These are phyloP conservation scores for Auricularia auricula-judae DNA, from an alignment of 768 basidiomycete species.

Conservation along the genomic window DNA sequence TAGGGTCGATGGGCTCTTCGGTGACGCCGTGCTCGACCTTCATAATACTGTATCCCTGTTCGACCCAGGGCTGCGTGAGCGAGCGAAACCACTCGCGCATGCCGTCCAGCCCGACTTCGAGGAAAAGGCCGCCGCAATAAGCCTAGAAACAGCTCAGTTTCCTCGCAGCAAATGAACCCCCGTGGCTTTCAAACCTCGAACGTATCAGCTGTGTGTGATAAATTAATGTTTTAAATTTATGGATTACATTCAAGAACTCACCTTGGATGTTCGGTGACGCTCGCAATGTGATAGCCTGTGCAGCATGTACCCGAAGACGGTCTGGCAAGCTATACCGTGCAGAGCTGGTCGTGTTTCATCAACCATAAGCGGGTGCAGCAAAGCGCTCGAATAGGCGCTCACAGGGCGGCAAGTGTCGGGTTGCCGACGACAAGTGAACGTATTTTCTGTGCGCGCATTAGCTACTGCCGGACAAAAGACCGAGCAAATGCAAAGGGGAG, in stretches of 20 bases:
- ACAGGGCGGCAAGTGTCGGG: slow-evolving; percentile 62
- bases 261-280: slow-evolving; percentile 68
- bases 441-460: slow-evolving; percentile 47
- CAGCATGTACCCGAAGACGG: slow-evolving; percentile 50
- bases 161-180: not conserved
- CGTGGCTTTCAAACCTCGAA: slow-evolving; percentile 47
- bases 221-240: not conserved
- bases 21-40: slow-evolving; percentile 54
- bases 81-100: slow-evolving; percentile 48
- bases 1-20: not conserved
- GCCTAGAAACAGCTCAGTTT: slow-evolving; percentile 31
- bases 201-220: slow-evolving; percentile 45
- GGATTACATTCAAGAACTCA: slow-evolving; percentile 16
- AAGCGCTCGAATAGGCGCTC: slow-evolving; percentile 14
- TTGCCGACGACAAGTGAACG: slow-evolving; percentile 68
- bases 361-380: not conserved
- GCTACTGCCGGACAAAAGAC: not conserved
- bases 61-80: slow-evolving; percentile 54
- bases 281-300: slow-evolving; percentile 60
- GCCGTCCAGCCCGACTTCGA: slow-evolving; percentile 51
- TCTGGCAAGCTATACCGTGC: slow-evolving; percentile 54
- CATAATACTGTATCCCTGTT: slow-evolving; percentile 50
- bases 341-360: slow-evolving; percentile 30
- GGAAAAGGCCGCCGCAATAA: slow-evolving; percentile 68
- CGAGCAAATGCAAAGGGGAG: slow-evolving; percentile 1